Evolutionary conservation across 768 basidiomycete genomes (phyloP), one percentile per base, ranked within the genome.

Genomic region (Guyanaporus albipodus): DNA sequence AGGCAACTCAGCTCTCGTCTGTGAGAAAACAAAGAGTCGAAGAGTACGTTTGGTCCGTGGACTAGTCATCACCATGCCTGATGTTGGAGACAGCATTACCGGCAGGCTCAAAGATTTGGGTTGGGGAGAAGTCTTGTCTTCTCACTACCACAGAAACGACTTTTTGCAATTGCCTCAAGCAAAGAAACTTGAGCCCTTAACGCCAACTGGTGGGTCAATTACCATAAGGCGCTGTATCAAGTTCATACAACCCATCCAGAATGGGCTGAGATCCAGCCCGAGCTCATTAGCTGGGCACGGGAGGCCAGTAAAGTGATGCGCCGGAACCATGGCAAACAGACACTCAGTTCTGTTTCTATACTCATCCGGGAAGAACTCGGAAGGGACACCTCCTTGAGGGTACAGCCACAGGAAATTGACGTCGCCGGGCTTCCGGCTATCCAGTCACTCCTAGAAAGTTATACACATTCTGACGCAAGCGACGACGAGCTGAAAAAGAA

Each of bases 151-250:
- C 12, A 6, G 6, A 11, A 14, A 5, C 2, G 6, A 7, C 5
- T 18, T 56, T 34, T n/a, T 17, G 23, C 17, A 1, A 8, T 23
- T 42, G 11, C 54, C 54, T 0, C 6, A 58, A 46, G 55, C 49
- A 8, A 44, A 17, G 1, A 58, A 35, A 19, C 21, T 28, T 0
- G 44, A 46, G 19, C 38, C 41, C 8, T 22, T 46, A 26, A 49
- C 56, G 6, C 31, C 46, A 8, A 2, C 28, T 3, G 55, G 54
- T 56, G n/a, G 56, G 50, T 33, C 8, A 12, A 6, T 32, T 28
- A 8, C 19, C 15, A 18, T 1, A 4, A 6, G 12, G 18, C 3
- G 14, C 10, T 22, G 11, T n/a, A 26, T 17, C 17, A n/a, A 24
- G 21, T 12, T 31, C 14, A 45, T 28, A 4, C 37, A 35, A 24